Percentiles rank a stretch among this genome's conserved stretches.
phyloP scores from a whole-genome alignment of 495 filamentous ascomycete species.

The Lophiostoma macrostomum region DNA sequence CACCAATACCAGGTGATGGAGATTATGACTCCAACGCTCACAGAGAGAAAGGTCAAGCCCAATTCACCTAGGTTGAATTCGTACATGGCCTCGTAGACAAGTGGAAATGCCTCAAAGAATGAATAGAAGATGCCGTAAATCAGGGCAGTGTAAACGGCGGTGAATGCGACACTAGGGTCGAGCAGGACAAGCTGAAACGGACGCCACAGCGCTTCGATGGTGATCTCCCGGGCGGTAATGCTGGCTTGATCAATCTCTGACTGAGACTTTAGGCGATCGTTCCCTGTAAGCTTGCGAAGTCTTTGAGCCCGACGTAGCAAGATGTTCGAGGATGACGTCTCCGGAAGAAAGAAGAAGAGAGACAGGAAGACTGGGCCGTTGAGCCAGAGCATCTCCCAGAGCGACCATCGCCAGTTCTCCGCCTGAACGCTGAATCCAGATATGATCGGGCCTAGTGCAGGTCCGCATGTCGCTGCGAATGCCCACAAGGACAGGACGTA shows the following conservation, averaged over 20 bases:
- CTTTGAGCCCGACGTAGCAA: slow-evolving; percentile 56
- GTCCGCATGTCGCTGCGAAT: slow-evolving; percentile 44
- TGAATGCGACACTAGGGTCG: slow-evolving; percentile 62
- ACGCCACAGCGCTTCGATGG: slow-evolving; percentile 58
- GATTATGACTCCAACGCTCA: slow-evolving; percentile 56
- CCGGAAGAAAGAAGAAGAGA: slow-evolving; percentile 55
- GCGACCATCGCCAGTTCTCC: slow-evolving; percentile 44
- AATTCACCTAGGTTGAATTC: slow-evolving; percentile 58
- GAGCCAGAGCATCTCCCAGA: slow-evolving; percentile 51
- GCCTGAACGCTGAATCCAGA: slow-evolving; percentile 62
- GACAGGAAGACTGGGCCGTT: slow-evolving; percentile 46
- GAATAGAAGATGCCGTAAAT: slow-evolving; percentile 67
- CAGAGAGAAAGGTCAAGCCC: slow-evolving; percentile 64
- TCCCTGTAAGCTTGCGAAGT: slow-evolving; percentile 45
- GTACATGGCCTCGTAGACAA: slow-evolving; percentile 66
- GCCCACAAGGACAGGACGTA: slow-evolving; percentile 57
- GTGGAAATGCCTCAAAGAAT: slow-evolving; percentile 71
- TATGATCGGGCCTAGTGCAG: slow-evolving; percentile 60
- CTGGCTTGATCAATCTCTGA: slow-evolving; percentile 45
- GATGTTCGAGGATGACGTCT: slow-evolving; percentile 53
- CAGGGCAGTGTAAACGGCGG: slow-evolving; percentile 59
- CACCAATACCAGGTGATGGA: slow-evolving; percentile 51
- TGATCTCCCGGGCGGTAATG: slow-evolving; percentile 47
- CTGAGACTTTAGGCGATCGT: slow-evolving; percentile 36
- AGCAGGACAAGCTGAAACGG: slow-evolving; percentile 62